Evolutionary conservation across 139 green algal species (phyloP).

Genomic region (Chlorella vulgaris): DNA sequence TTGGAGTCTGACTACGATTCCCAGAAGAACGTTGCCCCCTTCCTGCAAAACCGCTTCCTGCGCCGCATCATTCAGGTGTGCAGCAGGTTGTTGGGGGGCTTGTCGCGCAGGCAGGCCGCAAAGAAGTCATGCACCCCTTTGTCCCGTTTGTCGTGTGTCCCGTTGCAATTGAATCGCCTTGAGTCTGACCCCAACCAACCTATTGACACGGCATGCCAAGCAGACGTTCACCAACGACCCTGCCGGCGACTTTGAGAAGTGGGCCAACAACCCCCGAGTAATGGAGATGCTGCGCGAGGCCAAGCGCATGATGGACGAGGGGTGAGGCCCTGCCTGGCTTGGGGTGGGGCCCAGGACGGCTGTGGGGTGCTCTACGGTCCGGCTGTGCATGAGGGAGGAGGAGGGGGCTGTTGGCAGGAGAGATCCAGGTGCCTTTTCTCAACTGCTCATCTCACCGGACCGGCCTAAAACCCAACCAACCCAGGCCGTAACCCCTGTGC

Average conservation of each 20-base stretch:
- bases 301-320: constrained; percentile 64
- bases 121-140: neutral
- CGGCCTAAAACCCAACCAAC: neutral
- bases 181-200: too few relatives aligned
- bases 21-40: constrained; percentile 61
- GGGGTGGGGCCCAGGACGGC: neutral
- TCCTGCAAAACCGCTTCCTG: constrained; percentile 54
- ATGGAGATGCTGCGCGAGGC: constrained; percentile 64
- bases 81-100: neutral
- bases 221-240: constrained; percentile 69
- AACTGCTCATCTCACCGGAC: neutral
- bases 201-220: neutral
- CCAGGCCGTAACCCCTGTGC: too few relatives aligned
- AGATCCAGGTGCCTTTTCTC: too few relatives aligned
- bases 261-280: constrained; percentile 63
- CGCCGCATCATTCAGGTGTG: constrained; percentile 53
- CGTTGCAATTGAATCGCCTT: too few relatives aligned
- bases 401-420: too few relatives aligned
- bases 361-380: neutral
- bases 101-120: too few relatives aligned
- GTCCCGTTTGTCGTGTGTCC: too few relatives aligned
- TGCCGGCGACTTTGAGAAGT: constrained; percentile 63
- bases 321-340: constrained; percentile 20
- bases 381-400: too few relatives aligned
- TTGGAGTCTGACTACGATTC: constrained; percentile 56